Conservation (phyloP, 306 rosid species). For the Rosa lucieae region DNA sequence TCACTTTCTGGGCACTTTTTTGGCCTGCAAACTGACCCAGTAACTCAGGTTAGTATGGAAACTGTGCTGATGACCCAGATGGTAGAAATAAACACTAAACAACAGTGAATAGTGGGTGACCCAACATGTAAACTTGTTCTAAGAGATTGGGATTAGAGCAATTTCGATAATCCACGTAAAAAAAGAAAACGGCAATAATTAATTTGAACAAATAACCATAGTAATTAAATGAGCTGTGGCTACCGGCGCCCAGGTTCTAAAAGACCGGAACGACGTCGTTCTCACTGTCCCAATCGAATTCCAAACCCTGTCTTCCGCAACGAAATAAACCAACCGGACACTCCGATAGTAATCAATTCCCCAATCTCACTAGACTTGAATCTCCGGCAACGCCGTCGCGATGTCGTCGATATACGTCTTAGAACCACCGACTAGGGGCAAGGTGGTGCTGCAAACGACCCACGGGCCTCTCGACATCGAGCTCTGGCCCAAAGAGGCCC, state of each 20-base stretch:
- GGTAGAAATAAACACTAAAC: too few species aligned
- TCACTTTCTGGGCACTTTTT: too few species aligned
- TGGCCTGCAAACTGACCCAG: too few species aligned
- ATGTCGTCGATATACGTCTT: slow-evolving; percentile 93
- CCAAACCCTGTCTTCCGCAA: neutral
- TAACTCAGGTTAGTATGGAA: too few species aligned
- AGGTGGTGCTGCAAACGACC: slow-evolving; percentile 77
- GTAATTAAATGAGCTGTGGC: too few species aligned
- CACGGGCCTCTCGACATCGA: slow-evolving; percentile 90
- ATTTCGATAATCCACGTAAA: too few species aligned
- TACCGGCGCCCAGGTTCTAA: neutral
- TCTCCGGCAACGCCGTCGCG: slow-evolving; percentile 12
- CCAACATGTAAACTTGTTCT: too few species aligned
- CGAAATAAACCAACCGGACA: neutral
- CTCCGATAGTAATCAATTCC: neutral
- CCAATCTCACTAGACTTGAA: neutral
- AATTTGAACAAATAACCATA: neutral
- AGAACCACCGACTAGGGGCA: slow-evolving; percentile 97
- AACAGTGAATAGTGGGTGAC: too few species aligned
- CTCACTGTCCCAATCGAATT: neutral
- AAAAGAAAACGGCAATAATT: too few species aligned
- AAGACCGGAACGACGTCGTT: neutral
- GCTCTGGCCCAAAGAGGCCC: slow-evolving; percentile 97
- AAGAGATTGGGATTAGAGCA: too few species aligned
- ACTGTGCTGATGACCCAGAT: too few species aligned